Evolutionary conservation across 352 stramenopile species (phyloP).

Genomic region (Phytophthora palmivora): DNA sequence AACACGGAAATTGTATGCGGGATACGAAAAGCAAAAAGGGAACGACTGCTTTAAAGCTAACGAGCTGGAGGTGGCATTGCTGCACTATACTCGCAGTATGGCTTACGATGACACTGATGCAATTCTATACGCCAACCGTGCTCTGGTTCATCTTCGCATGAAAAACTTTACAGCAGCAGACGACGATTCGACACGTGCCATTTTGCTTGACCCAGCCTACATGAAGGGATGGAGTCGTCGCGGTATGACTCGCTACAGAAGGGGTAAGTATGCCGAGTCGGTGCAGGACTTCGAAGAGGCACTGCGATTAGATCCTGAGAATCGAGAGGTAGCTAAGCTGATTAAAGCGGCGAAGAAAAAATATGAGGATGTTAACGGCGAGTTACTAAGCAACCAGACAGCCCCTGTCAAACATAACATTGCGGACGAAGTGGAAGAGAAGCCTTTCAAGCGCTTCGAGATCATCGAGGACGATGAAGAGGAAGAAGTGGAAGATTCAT

Average conservation of each 20-base stretch:
- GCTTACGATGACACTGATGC: constrained; percentile 80
- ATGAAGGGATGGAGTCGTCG: constrained; percentile 88
- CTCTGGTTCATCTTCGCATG: constrained; percentile 78
- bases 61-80: constrained; percentile 86
- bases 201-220: constrained; percentile 86
- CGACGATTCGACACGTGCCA: constrained; percentile 81
- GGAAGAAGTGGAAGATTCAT: constrained; percentile 10
- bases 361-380: constrained; percentile 70
- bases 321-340: constrained; percentile 81
- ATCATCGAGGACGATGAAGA: constrained; percentile 64
- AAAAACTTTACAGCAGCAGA: constrained; percentile 90
- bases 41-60: constrained; percentile 92
- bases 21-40: constrained; percentile 92
- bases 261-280: constrained; percentile 88
- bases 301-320: constrained; percentile 67
- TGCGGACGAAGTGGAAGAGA: constrained; percentile 19
- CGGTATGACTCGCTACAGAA: constrained; percentile 88
- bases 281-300: constrained; percentile 84
- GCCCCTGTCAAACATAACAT: constrained; percentile 10
- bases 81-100: constrained; percentile 92
- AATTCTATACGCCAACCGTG: constrained; percentile 89
- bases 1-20: constrained; percentile 64
- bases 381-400: constrained; percentile 34
- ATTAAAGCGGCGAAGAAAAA: constrained; percentile 79
- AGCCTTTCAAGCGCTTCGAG: constrained; percentile 71